These are phyloP conservation scores for Penicillium longicatenatum DNA, from an alignment of 495 filamentous ascomycete species.

Conservation along the genomic window DNA sequence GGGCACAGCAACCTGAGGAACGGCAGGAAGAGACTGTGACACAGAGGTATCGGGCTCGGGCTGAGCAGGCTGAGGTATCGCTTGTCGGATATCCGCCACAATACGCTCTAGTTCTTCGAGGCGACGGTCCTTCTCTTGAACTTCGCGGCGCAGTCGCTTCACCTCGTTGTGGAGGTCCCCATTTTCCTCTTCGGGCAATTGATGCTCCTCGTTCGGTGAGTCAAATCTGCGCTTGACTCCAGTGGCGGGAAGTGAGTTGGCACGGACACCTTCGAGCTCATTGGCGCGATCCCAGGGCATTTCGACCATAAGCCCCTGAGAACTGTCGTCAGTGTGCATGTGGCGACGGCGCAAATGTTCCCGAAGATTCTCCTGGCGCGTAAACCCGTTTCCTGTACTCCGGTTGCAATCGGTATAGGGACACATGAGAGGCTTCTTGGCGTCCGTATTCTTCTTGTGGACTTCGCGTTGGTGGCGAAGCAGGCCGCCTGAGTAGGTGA, in stretches of 20 bases:
- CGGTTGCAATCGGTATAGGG: conserved; percentile 86
- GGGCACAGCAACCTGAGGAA: conserved; percentile 21
- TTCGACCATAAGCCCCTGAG: conserved; percentile 34
- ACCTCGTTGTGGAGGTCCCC: conserved; percentile 58
- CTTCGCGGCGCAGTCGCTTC: conserved; percentile 57
- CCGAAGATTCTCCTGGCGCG: conserved; percentile 85
- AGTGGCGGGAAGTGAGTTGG: conserved; percentile 26
- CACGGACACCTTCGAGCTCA: conserved; percentile 30
- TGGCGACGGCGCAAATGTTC: conserved; percentile 91
- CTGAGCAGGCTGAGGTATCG: conserved; percentile 36
- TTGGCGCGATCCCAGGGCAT: conserved; percentile 30
- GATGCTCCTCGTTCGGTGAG: conserved; percentile 34
- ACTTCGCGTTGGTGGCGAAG: conserved; percentile 89
- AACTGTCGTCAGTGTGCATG: conserved; percentile 50
- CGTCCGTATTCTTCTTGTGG: conserved; percentile 81
- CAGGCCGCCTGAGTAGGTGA: conserved; percentile 90
- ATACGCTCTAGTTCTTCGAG: conserved; percentile 48
- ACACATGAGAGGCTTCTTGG: conserved; percentile 79
- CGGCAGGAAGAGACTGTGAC: conserved; percentile 18
- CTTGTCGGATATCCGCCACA: conserved; percentile 46
- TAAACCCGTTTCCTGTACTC: conserved; percentile 77
- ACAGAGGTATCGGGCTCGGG: conserved; percentile 20
- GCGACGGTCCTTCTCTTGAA: conserved; percentile 52
- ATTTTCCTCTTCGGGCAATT: conserved; percentile 38
- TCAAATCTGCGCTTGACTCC: conserved; percentile 48